Evolutionary conservation across 768 basidiomycete species (phyloP), one percentile per base, ranked within the genome.

Genomic region (Coprinopsis marcescibilis): DNA sequence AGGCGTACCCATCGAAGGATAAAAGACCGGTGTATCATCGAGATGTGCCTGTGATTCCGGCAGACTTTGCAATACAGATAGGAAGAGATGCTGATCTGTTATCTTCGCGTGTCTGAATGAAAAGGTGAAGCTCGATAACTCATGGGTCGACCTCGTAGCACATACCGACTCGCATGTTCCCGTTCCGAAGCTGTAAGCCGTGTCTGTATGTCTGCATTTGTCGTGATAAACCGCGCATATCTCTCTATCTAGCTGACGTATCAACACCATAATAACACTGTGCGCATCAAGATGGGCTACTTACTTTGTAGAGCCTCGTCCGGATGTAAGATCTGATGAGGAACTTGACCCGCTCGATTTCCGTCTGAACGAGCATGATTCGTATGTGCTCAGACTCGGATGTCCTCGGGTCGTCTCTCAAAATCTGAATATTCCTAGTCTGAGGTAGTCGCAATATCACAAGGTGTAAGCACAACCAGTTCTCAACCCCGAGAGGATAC

Each of bases 371-470:
- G 44, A 97, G 83, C 73, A 91, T 85, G 26, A 95, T 88, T 54
- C 90, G 74, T 50, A 93, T 87, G 57, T 97, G 92, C 52, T 97
- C 93, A 51, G 95, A 91, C 57, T 95, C 91, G 1, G 85, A 89
- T 2, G 89, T 84, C 29, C 80, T 77, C 0, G 89, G 86, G 61
- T 95, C 90, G 20, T 80, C 79, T 3, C 88, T 76, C 24, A 96
- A 66, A 39, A 77, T 68, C 59, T 79, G 89, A 27, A 89, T 89
- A 47, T 78, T 80, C 53, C 87, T 82, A 49, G 84, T 82, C 91
- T 95, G 47, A 29, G 23, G 25, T 33, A 41, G 32, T 33, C 47
- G 24, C 45, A 55, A 46, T n/a, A 33, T 4, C 41, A 43, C 13
- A 24, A 43, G 24, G 12, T 4, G 4, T 7, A 11, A 4, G 19